Base-by-base conservation (phyloP, 1,284 basidiomycete genomes). In the Cutaneotrichosporon sp. region DNA sequence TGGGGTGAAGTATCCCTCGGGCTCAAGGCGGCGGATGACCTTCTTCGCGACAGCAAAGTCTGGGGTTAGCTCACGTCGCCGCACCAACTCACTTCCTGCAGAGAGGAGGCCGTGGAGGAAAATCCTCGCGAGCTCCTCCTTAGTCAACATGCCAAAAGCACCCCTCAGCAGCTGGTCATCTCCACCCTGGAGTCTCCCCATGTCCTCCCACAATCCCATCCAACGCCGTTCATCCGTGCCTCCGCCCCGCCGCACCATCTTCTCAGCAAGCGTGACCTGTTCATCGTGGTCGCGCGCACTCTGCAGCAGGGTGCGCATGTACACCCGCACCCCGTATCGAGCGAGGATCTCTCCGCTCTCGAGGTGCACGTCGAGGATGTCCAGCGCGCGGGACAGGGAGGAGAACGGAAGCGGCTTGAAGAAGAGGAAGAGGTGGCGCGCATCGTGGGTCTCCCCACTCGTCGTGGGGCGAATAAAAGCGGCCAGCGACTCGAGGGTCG, bases 361-460 rank as follows among this genome's bases (percentile, higher is more conserved):
- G n/a, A 97, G 80, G 70, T 96, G 91, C 1, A 93, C 82, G 71
- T 97, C 92, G 43, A 96, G 80, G 44, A 91, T 83, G 68, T 97
- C 92, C 29, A 97, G 80, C 7, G 86, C 84, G 44, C 83, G 81
- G 0, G 90, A 91, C 4, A 96, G 77, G 0, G 87, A 84, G 5
- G 81, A 74, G 19, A 84, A 75, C 1, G 84, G 82, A 12, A 94
- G 78, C 16, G 88, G 85, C 53, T 81, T 79, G 77, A 90, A 90
- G 77, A 91, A 90, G n/a, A 85, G 60, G 57, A 87, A 77, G 7
- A 94, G 77, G 57, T 92, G 88, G n/a, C 80, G 76, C 6, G 90
- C 76, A 8, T 82, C 62, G 7, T 74, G 74, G 79, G 63, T 80
- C 0, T 82, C 79, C 27, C 79, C 79, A 14, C 79, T 74, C 1